Conservation (phyloP, 495 filamentous ascomycete species). For the Thermothielavioides terrestris region DNA sequence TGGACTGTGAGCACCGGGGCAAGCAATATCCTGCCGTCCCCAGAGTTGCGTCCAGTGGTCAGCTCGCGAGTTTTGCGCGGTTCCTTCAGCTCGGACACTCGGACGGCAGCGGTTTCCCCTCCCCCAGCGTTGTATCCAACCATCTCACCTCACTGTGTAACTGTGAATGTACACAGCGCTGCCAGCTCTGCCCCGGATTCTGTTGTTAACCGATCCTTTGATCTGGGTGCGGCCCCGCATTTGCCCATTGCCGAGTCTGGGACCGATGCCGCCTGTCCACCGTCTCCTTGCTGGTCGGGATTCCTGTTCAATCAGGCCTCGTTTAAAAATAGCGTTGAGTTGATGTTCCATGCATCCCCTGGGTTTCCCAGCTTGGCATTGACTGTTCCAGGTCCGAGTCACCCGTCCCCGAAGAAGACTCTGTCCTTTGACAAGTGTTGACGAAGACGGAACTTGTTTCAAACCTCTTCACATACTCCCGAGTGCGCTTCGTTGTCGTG, state of each 20-base stretch:
- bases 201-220: neutral
- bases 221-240: slow-evolving; percentile 1
- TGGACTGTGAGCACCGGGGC: too few relatives aligned
- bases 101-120: neutral
- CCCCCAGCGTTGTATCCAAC: neutral
- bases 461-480: too few relatives aligned
- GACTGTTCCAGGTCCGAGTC: too few relatives aligned
- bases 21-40: slow-evolving; percentile 13
- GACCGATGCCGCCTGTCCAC: neutral
- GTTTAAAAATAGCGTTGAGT: neutral
- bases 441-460: too few relatives aligned
- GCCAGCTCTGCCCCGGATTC: neutral
- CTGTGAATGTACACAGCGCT: neutral
- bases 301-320: neutral
- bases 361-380: too few relatives aligned
- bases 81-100: neutral
- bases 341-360: too few relatives aligned
- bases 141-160: neutral
- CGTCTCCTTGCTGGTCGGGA: neutral
- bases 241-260: slow-evolving; percentile 1
- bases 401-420: too few relatives aligned
- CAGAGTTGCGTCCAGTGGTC: slow-evolving; percentile 5
- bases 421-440: too few relatives aligned
- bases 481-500: too few relatives aligned
- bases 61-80: neutral